Evolutionary conservation across 2,329 filamentous ascomycete genomes (phyloP).

Genomic region (Ophiostoma ulmi): DNA sequence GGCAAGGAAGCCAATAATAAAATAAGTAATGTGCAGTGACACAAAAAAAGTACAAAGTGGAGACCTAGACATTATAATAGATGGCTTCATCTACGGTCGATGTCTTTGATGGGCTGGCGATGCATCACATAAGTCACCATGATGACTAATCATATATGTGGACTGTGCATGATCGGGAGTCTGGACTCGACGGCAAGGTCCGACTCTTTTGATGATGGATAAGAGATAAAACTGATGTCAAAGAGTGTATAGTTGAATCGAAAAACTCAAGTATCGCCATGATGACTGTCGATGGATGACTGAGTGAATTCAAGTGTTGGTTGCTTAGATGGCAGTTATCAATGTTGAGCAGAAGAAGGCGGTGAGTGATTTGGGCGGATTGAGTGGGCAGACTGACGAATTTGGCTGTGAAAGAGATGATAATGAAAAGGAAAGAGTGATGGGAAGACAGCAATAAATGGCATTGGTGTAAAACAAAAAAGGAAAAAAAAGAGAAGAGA

Average conservation of each 20-base stretch:
- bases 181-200: background rate
- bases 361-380: background rate
- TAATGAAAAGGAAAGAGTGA: background rate
- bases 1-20: background rate
- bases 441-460: background rate
- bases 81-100: background rate
- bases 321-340: background rate
- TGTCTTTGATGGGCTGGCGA: background rate
- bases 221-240: background rate
- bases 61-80: background rate
- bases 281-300: background rate
- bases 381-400: background rate
- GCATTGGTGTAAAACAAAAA: slow-evolving; percentile 10
- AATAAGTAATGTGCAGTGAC: background rate
- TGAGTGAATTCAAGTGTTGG: background rate
- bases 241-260: background rate
- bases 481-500: slow-evolving; percentile 12
- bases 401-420: background rate
- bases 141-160: background rate
- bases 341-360: background rate
- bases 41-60: background rate
- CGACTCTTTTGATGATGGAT: background rate
- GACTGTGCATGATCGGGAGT: background rate
- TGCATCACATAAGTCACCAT: background rate
- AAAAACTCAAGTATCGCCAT: background rate